Conservation (phyloP, 495 filamentous ascomycete genomes). For the Aspergillus mulundensis region DNA sequence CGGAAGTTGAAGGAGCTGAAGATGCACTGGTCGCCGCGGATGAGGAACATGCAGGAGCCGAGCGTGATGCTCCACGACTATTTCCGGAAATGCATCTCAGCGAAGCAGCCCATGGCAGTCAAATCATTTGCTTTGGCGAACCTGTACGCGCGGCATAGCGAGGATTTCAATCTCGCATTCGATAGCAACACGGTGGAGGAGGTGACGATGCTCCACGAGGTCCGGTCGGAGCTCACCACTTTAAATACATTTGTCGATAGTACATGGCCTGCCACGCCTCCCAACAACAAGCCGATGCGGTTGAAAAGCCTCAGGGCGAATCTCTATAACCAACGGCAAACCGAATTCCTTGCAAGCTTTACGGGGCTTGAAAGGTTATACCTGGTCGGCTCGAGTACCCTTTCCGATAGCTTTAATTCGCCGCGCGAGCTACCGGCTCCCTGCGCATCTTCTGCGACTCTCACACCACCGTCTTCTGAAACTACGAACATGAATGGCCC, state of each 20-base stretch:
- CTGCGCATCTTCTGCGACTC: slow-evolving; percentile 17
- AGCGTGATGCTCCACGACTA: slow-evolving; percentile 51
- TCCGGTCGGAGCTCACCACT: slow-evolving; percentile 34
- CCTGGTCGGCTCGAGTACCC: slow-evolving; percentile 38
- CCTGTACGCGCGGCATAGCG: slow-evolving; percentile 51
- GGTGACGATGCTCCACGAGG: slow-evolving; percentile 48
- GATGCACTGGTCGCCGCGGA: slow-evolving; percentile 59
- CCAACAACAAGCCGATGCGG: slow-evolving; percentile 16
- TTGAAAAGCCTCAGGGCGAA: slow-evolving; percentile 44
- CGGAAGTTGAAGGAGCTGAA: slow-evolving; percentile 51
- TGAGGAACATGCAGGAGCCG: slow-evolving; percentile 55
- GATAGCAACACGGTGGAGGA: slow-evolving; percentile 42
- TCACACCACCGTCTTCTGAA: slow-evolving; percentile 30
- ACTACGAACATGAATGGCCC: slow-evolving; percentile 10
- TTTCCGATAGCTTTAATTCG: slow-evolving; percentile 28
- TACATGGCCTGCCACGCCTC: slow-evolving; percentile 40
- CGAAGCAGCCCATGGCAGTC: slow-evolving; percentile 40
- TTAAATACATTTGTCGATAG: slow-evolving; percentile 54
- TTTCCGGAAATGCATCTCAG: slow-evolving; percentile 50
- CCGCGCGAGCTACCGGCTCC: slow-evolving; percentile 17
- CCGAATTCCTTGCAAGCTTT: slow-evolving; percentile 36
- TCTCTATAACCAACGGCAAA: slow-evolving; percentile 34
- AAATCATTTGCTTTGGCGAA: slow-evolving; percentile 53
- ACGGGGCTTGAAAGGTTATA: slow-evolving; percentile 44
- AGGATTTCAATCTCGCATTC: slow-evolving; percentile 38